Conservation (phyloP, 2,329 filamentous ascomycete genomes). For the Pseudogymnoascus destructans region DNA sequence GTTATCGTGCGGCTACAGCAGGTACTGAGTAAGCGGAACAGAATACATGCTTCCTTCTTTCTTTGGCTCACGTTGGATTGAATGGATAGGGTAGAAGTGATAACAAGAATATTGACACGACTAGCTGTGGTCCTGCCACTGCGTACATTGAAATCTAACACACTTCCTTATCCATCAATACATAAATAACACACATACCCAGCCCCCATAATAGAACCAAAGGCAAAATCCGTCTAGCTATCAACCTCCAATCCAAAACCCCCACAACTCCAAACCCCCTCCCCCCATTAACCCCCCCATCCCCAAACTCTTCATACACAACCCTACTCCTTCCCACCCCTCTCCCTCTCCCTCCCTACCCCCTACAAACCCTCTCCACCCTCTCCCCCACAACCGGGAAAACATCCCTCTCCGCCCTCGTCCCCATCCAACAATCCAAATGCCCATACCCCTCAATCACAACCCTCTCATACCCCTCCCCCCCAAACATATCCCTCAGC, state of each 20-base stretch:
- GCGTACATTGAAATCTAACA: background rate
- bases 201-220: background rate
- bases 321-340: background rate
- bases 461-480: slow-evolving; percentile 35
- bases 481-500: slow-evolving; percentile 39
- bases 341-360: slow-evolving; percentile 14
- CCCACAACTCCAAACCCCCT: background rate
- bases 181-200: background rate
- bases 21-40: background rate
- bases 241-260: background rate
- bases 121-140: background rate
- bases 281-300: background rate
- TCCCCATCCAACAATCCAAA: slow-evolving; percentile 50
- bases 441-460: slow-evolving; percentile 47
- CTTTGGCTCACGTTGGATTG: background rate
- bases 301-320: background rate
- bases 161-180: background rate
- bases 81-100: background rate
- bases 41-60: background rate
- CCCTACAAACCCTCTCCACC: slow-evolving; percentile 36
- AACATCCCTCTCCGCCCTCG: slow-evolving; percentile 44
- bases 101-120: background rate
- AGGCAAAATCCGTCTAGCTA: background rate
- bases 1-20: background rate
- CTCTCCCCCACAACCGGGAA: slow-evolving; percentile 43